Percentiles rank a stretch among this genome's conserved stretches.
Evolutionary conservation across 768 basidiomycete species (phyloP).

Genomic region (Tricholomella constricta): DNA sequence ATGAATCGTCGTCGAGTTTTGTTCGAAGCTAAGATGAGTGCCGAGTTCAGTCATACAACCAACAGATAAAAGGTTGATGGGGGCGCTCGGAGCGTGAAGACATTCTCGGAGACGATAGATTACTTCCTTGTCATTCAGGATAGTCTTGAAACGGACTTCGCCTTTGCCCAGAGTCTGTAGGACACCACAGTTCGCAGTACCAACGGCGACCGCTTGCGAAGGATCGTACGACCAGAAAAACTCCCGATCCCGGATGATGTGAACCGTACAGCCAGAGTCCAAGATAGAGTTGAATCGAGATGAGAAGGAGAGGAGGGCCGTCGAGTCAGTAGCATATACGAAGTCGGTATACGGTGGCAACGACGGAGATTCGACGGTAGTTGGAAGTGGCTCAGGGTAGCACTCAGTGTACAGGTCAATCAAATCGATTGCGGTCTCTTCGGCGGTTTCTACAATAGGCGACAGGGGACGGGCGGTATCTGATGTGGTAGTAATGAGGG

Average conservation of each 20-base stretch:
- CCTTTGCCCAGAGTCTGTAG: constrained; percentile 14
- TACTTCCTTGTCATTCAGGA: background rate
- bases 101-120: constrained; percentile 10
- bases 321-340: no score
- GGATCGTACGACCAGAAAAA: constrained; percentile 17
- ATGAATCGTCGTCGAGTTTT: background rate
- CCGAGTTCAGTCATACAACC: constrained; percentile 12
- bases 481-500: no score
- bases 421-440: no score
- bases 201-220: constrained; percentile 1
- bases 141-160: constrained; percentile 8
- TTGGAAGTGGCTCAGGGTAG: no score
- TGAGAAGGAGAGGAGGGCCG: no score
- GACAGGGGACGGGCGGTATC: no score
- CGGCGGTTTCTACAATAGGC: no score
- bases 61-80: constrained; percentile 5
- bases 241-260: constrained; percentile 16
- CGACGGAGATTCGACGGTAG: no score
- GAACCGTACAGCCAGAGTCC: constrained; percentile 23
- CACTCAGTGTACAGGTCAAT: no score
- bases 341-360: no score
- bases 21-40: constrained; percentile 1
- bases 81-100: background rate
- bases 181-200: constrained; percentile 21
- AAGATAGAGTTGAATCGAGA: constrained; percentile 8